Evolutionary conservation across 768 basidiomycete genomes (phyloP), one percentile per base, ranked within the genome.

Genomic region (Russula foetens): DNA sequence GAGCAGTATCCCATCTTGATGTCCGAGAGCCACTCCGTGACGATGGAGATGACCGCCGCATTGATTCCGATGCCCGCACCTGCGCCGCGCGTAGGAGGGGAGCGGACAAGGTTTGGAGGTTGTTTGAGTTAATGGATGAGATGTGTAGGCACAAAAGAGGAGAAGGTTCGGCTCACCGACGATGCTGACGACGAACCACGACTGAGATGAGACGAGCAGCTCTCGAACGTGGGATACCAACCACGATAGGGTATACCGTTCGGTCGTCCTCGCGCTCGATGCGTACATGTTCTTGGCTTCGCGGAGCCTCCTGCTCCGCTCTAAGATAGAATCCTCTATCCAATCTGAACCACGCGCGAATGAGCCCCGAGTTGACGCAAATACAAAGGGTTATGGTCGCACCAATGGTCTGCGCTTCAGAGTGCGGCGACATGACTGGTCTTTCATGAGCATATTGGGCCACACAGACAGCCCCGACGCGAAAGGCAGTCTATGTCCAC

Each of bases 1-100:
- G 84, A 79, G 74, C 97, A 99, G 69, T 98, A 97, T 1, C 97
- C 97, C 77, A 95, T 89, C 76, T 98, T 98, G 65, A 98, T 84
- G 72, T 98, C 96, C 2, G 94, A 93, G 24, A 99, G 81, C 97
- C 97, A 99, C 74, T 90, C 92, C 50, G 92, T 97, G 62, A 94
- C 76, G 67, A 99, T 97, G 31, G 94, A 93, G 53, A 97, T 94
- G 54, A 98, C 72, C 9, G 92, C 96, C n/a, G 94, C 92, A 67
- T 92, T 97, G 44, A 93, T 71, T 33, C 97, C 97, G 63, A 99
- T 98, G 66, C 82, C 84, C 26, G 92, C 79, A 12, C 96, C 96
- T 96, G 69, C n/a, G 24, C 7, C 46, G 21, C 35, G 35, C 11
- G 35, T 15, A 1, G n/a, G 19, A 23, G 29, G 28, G 45, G 5